phyloP scores from a whole-genome alignment of 1,284 basidiomycete species.

The Ceratobasidium sp. region DNA sequence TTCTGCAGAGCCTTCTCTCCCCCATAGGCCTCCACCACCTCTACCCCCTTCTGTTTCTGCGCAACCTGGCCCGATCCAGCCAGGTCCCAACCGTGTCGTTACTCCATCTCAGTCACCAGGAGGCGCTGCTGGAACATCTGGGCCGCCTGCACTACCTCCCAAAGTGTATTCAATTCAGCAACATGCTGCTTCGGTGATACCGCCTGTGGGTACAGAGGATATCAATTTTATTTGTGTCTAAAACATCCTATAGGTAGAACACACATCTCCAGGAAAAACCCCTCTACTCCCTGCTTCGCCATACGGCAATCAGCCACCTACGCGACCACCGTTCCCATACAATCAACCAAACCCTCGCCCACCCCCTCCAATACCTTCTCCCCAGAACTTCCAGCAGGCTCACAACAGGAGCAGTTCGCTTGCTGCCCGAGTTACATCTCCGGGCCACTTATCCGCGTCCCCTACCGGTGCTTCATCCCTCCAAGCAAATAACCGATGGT shows the following conservation, averaged over 20 bases:
- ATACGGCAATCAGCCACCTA: conserved; percentile 18
- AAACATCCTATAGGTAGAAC: conserved; percentile 3
- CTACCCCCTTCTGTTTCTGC: conserved; percentile 51
- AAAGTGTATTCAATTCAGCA: conserved; percentile 19
- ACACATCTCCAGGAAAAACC: background rate
- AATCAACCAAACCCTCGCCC: conserved; percentile 48
- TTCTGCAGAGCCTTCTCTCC: conserved; percentile 50
- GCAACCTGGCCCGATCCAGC: conserved; percentile 38
- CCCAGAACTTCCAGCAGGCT: conserved; percentile 17
- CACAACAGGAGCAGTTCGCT: conserved; percentile 39
- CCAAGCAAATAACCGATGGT: conserved; percentile 18
- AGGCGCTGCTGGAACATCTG: conserved; percentile 11
- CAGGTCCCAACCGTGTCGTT: background rate
- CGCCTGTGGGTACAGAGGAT: background rate
- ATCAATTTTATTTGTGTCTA: background rate
- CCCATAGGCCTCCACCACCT: conserved; percentile 50
- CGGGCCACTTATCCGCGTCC: conserved; percentile 21
- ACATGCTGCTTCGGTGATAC: background rate
- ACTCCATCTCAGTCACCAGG: conserved; percentile 20
- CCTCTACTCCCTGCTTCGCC: conserved; percentile 28
- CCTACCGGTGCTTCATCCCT: conserved; percentile 1
- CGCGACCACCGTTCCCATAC: conserved; percentile 24
- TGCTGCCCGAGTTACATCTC: conserved; percentile 5
- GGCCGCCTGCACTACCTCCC: conserved; percentile 42
- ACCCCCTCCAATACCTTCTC: conserved; percentile 48